phyloP scores from a whole-genome alignment of 1,284 basidiomycete species.

The Apiotrichum veenhuisii region DNA sequence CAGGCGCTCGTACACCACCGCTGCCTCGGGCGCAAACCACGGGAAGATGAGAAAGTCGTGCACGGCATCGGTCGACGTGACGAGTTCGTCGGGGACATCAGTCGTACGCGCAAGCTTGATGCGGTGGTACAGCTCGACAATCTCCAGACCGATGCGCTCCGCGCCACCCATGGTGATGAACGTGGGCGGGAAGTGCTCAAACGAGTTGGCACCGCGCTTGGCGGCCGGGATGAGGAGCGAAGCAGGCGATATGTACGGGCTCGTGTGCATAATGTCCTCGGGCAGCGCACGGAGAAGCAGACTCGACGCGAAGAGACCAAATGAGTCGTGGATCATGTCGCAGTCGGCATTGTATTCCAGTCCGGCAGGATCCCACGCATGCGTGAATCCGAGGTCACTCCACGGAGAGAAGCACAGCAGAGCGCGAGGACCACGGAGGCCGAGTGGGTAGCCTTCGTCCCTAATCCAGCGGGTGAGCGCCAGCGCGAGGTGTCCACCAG shows the following conservation, averaged over 20 bases:
- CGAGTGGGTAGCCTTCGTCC: constrained; percentile 30
- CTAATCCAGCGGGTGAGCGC: constrained; percentile 46
- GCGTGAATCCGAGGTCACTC: constrained; percentile 54
- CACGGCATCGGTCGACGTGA: constrained; percentile 30
- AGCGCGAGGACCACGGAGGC: constrained; percentile 50
- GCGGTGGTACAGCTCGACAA: constrained; percentile 30
- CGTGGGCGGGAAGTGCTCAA: constrained; percentile 37
- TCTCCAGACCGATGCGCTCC: constrained; percentile 38
- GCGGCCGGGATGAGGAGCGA: constrained; percentile 27
- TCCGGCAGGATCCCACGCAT: constrained; percentile 35
- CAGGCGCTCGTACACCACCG: constrained; percentile 29
- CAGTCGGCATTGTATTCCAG: constrained; percentile 29
- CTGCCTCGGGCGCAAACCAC: constrained; percentile 39
- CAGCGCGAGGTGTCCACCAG: constrained; percentile 66
- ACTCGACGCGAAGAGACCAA: constrained; percentile 43
- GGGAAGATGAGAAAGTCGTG: constrained; percentile 48
- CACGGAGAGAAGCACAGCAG: constrained; percentile 61
- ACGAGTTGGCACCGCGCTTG: constrained; percentile 8
- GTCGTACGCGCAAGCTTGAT: constrained; percentile 22
- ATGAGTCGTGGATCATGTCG: constrained; percentile 43
- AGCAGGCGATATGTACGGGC: constrained; percentile 39
- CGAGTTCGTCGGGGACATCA: constrained; percentile 20
- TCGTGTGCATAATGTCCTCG: constrained; percentile 27
- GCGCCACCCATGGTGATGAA: constrained; percentile 43
- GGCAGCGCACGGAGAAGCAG: constrained; percentile 40